A percentile compares a stretch with the other conserved stretches of the same genome.
These are phyloP conservation scores for Lactifluus hygrophoroides DNA, from an alignment of 768 basidiomycete species.

Conservation along the genomic window DNA sequence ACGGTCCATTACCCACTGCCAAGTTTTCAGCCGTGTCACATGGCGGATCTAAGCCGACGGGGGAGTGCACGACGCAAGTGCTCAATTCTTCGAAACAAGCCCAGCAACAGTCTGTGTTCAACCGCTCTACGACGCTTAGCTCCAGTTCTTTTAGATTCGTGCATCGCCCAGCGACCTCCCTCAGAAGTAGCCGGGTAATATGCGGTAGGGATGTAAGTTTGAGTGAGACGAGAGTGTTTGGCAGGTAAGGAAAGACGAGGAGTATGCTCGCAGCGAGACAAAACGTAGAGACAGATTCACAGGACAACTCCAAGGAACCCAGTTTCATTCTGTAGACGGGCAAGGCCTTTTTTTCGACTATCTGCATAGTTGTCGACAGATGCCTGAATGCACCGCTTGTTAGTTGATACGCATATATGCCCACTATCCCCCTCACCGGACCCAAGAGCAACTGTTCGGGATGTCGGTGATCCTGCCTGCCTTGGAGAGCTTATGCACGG, in stretches of 20 bases:
- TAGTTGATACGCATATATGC: conserved; percentile 16
- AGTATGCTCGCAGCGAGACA: conserved; percentile 14
- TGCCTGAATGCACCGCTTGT: conserved; percentile 5
- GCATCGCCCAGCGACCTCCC: conserved; percentile 38
- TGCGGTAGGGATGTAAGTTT: conserved; percentile 47
- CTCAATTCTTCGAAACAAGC: conserved; percentile 56
- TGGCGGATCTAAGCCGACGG: conserved; percentile 39
- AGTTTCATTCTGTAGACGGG: conserved; percentile 9
- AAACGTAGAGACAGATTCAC: conserved; percentile 8
- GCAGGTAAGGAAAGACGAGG: conserved; percentile 22
- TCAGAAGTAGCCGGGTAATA: conserved; percentile 43
- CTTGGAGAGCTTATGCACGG: conserved; percentile 17
- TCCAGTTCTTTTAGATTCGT: conserved; percentile 40
- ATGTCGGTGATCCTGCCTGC: conserved; percentile 16
- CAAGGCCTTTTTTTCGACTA: conserved; percentile 9
- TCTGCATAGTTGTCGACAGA: conserved; percentile 16
- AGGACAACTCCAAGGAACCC: conserved; percentile 18
- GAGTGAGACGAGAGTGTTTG: conserved; percentile 37
- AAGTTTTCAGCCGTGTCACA: conserved; percentile 37
- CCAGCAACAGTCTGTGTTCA: conserved; percentile 54
- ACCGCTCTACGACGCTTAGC: conserved; percentile 50
- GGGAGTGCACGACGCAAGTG: conserved; percentile 48
- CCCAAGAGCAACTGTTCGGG: conserved; percentile 22
- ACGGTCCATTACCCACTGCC: conserved; percentile 37
- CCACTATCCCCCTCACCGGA: conserved; percentile 22